Base-by-base conservation (phyloP, 2,329 filamentous ascomycete species). In the Alternaria incomplexa region DNA sequence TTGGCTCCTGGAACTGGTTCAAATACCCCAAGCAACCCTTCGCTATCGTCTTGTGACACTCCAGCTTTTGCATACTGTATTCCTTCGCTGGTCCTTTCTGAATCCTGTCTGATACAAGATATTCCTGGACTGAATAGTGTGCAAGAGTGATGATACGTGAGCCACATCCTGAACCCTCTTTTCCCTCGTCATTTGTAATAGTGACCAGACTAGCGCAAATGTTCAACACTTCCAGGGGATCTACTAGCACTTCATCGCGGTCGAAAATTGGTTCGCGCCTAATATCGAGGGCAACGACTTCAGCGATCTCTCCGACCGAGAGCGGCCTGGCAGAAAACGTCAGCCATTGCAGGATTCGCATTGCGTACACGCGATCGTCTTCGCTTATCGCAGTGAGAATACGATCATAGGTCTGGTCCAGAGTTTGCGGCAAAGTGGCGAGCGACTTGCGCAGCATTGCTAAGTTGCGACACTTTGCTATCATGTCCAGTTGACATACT, bases 151-250 rank as follows among this genome's bases (percentile, higher is more conserved):
- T n/a, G n/a, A n/a, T n/a, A n/a, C n/a, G n/a, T n/a, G n/a, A n/a
- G n/a, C n/a, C n/a, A n/a, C n/a, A n/a, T n/a, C n/a, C n/a, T n/a
- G n/a, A n/a, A n/a, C n/a, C n/a, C n/a, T n/a, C n/a, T n/a, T n/a
- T n/a, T n/a, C n/a, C n/a, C n/a, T n/a, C n/a, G n/a, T n/a, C n/a
- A n/a, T n/a, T n/a, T n/a, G n/a, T n/a, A n/a, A n/a, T 6, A 26
- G 68, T 76, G 25, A 79, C 65, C 2, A 80, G 67, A 65, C 74
- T 79, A 0, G 73, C 73, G 55, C 76, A 80, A 50, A 79, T 73
- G 23, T 65, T 61, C 13, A 77, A 45, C 15, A 63, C 70, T 40
- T 78, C 77, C 25, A 69, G 50, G 2, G 77, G 76, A 54, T 81
- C 79, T 54, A 75, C 68, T 23, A 81, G 56, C 20, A 80, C 67